Base-by-base conservation (phyloP, 2,329 filamentous ascomycete genomes). In the Waltergamsia citrina region DNA sequence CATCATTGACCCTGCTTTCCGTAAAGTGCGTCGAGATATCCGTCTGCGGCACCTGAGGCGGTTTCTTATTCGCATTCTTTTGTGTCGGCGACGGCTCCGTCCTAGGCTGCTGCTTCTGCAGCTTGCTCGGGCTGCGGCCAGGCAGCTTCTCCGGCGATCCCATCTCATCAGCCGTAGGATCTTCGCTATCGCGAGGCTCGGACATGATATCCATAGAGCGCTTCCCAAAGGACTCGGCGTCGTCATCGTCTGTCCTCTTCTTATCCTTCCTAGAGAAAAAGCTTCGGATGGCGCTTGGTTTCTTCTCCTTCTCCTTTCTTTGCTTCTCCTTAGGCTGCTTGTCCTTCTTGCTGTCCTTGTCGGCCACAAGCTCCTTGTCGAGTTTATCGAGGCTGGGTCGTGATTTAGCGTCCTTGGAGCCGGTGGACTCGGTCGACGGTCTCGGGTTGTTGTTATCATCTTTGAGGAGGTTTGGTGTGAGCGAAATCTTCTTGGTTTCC, bases 401-500 rank as follows among this genome's bases (percentile, higher is more conserved):
- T 36, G 69, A 62, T 54, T 71, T 75, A 38, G 53, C 48, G 46
- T 67, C 77, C 43, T 61, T 62, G 8, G 55, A 32, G 6, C 7
- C 67, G 12, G 38, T 30, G 3, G 58, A 60, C 16, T 63, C 59
- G 9, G 50, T 52, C 3, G 60, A 60, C 68, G 90, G 54, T 62
- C 67, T 55, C 57, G 71, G 55, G 57, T 66, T 53, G 62, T 71
- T 39, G 43, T 66, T 70, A 45, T 95, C 88, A 44, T 96, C 90
- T 27, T 90, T 79, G 26, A 96, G 65, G 34, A 98, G 62, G 46
- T 94, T 94, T 2, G 92, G 92, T 4, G 92, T 98, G 29, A 98
- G 72, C 1, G 88, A 94, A 45, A 98, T 96, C 63, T 96, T 96
- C 58, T 93, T 87, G 3, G 92, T 95, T 57, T 96, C 92, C 24